A percentile compares a stretch with the other conserved stretches of the same genome.
Conservation (phyloP, 164 flowering plant genomes). For the Magnolia kwangsiensis region DNA sequence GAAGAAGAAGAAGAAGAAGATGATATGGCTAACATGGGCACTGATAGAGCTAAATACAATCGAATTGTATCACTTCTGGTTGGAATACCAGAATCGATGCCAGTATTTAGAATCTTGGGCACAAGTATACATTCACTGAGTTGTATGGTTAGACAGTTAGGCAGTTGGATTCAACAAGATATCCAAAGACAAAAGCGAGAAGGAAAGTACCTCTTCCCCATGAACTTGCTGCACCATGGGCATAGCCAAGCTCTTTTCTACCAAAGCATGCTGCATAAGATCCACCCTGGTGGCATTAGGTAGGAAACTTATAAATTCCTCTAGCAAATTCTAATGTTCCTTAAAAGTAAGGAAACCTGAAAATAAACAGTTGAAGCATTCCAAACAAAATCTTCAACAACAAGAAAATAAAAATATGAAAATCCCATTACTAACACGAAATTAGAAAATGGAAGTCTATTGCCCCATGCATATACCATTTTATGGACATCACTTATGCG, state of each 20-base stretch:
- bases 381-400: background rate
- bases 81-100: too few species aligned
- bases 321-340: conserved; percentile 53
- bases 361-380: conserved; percentile 1
- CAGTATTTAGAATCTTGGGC: too few species aligned
- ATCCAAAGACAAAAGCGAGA: too few species aligned
- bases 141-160: too few species aligned
- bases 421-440: background rate
- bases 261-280: conserved; percentile 32
- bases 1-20: too few species aligned
- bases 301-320: conserved; percentile 35
- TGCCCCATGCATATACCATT: background rate
- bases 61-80: too few species aligned
- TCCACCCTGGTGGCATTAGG: conserved; percentile 49
- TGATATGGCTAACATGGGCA: too few species aligned
- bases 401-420: background rate
- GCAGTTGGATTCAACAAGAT: too few species aligned
- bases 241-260: conserved; percentile 31
- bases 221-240: conserved; percentile 31
- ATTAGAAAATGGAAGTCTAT: background rate
- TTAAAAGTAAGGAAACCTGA: conserved; percentile 57
- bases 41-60: too few species aligned
- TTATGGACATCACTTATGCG: conserved; percentile 31
- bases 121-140: too few species aligned
- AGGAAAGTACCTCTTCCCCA: conserved; percentile 42